A percentile compares a stretch with the other conserved stretches of the same genome.
These are phyloP conservation scores for Cyclotella kingstonii DNA, from an alignment of 108 stramenopile genomes.

Conservation along the genomic window DNA sequence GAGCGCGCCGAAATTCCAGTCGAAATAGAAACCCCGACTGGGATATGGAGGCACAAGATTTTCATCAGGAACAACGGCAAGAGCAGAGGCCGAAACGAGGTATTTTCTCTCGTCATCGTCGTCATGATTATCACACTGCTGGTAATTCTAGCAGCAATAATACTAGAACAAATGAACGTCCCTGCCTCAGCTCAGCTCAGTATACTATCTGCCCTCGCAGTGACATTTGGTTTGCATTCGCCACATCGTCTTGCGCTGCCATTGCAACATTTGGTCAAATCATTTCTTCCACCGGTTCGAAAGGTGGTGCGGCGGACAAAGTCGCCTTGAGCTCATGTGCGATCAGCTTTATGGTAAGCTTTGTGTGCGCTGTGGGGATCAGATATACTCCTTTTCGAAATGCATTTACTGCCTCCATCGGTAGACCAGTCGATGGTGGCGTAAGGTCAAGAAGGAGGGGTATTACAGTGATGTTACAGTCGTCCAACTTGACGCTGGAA, in stretches of 20 bases:
- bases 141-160: too few species aligned
- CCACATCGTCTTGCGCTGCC: constrained; percentile 17
- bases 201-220: constrained; percentile 5
- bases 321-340: constrained; percentile 9
- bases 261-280: constrained; percentile 4
- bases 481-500: constrained; percentile 8
- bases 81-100: too few species aligned
- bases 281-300: background rate
- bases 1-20: background rate
- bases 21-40: too few species aligned
- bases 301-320: background rate
- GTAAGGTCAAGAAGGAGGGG: background rate
- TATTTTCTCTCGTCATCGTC: too few species aligned
- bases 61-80: too few species aligned
- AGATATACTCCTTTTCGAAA: constrained; percentile 12
- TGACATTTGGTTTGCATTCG: constrained; percentile 19
- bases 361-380: constrained; percentile 2
- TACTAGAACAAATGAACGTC: too few species aligned
- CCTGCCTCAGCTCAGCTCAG: constrained; percentile 9
- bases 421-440: background rate
- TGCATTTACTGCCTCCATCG: background rate
- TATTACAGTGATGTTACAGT: background rate
- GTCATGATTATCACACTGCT: too few species aligned
- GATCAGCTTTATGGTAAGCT: background rate
- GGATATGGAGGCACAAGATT: too few species aligned